phyloP scores from a whole-genome alignment of 805 yeast species.

The Saccharomycopsis javanensis region DNA sequence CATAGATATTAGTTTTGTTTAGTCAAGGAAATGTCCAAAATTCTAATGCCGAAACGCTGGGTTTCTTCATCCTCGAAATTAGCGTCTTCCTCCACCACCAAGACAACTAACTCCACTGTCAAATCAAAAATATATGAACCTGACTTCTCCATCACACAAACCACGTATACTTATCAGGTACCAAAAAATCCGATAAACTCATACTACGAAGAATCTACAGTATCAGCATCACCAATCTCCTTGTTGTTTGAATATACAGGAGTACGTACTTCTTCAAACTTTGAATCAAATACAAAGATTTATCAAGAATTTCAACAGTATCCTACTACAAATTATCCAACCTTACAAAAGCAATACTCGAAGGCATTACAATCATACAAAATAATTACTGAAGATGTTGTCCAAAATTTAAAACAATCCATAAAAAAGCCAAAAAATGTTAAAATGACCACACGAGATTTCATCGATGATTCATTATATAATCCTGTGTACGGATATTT shows the following conservation, averaged over 20 bases:
- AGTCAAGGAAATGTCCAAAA: background rate
- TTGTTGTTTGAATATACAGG: slow-evolving; percentile 27
- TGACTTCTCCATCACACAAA: slow-evolving; percentile 21
- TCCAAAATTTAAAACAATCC: slow-evolving; percentile 22
- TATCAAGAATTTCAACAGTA: slow-evolving; percentile 31
- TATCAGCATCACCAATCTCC: slow-evolving; percentile 14
- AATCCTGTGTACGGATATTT: slow-evolving; percentile 80
- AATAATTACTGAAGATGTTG: background rate
- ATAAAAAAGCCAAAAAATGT: slow-evolving; percentile 45
- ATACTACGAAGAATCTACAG: slow-evolving; percentile 17
- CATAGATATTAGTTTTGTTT: background rate
- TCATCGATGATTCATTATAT: slow-evolving; percentile 76
- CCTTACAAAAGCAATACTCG: slow-evolving; percentile 24
- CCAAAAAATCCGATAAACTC: slow-evolving; percentile 1
- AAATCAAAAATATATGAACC: slow-evolving; percentile 7
- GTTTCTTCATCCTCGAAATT: background rate
- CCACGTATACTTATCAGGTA: slow-evolving; percentile 20
- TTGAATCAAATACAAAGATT: slow-evolving; percentile 23
- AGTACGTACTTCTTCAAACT: slow-evolving; percentile 26
- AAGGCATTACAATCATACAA: background rate
- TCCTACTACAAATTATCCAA: slow-evolving; percentile 33
- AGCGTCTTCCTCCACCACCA: background rate
- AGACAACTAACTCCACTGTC: background rate
- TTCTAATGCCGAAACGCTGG: background rate
- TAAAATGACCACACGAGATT: slow-evolving; percentile 69